Base-by-base conservation (phyloP, 768 basidiomycete species). In the Suillus variegatus region DNA sequence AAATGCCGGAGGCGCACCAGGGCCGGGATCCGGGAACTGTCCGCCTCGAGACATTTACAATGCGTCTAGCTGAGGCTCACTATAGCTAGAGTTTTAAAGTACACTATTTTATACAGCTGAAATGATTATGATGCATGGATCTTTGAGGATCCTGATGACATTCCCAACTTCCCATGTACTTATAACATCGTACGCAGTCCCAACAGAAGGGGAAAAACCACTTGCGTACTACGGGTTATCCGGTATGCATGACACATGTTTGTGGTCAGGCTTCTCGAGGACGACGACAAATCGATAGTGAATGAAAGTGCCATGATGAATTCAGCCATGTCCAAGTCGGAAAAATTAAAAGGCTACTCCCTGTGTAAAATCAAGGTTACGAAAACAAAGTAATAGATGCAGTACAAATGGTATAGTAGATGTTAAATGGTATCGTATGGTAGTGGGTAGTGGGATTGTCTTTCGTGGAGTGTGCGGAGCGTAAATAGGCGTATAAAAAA, bases 361-460 rank as follows among this genome's bases (percentile, higher is more conserved):
- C 64, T 58, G 20, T 10, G 4, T n/a, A 6, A 52, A 60, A 75
- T 58, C 68, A 66, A 66, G 32, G 25, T 25, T 41, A 36, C 60
- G 68, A 74, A 69, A 43, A 38, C 69, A 74, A 67, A 69, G 67
- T 56, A 43, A 54, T 60, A 63, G 55, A 72, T 75, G 75, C 47
- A 65, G 51, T 61, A 68, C 18, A 56, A 69, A 73, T 77, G 75
- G 68, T 72, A 68, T 72, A 60, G 66, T 66, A 66, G 75, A 69
- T 35, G 69, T 72, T 74, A 74, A 76, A 76, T 69, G 70, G 66
- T 22, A 69, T 77, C 70, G 72, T 78, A 78, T 64, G 62, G 67
- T 77, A 78, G 61, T 51, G 14, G 63, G 68, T 77, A 76, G 62
- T 54, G 16, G 25, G 22, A 65, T 65, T 66, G 57, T 55, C 65